Conservation (phyloP, 495 filamentous ascomycete species). For the Hypoxylon crocopeplum region DNA sequence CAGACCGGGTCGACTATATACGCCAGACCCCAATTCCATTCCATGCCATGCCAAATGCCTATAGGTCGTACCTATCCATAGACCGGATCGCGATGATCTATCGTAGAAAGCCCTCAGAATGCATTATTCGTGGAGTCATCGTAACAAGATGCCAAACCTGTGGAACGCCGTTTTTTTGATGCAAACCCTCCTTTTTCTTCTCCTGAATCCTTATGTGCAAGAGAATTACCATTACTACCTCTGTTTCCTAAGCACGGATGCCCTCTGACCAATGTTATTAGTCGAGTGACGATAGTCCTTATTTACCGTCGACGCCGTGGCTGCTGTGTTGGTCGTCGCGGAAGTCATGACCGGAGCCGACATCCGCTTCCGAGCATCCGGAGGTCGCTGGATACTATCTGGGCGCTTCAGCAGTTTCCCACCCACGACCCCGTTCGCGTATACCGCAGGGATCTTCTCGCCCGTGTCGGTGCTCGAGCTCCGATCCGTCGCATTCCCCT, state of each 20-base stretch:
- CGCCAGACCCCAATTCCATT: constrained; percentile 3
- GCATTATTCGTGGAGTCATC: too few species aligned
- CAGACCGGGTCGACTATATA: too few species aligned
- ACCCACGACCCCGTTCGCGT: background rate
- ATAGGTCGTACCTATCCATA: constrained; percentile 5
- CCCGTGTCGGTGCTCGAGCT: constrained; percentile 31
- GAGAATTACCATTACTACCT: background rate
- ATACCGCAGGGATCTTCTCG: constrained; percentile 24
- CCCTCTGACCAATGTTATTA: constrained; percentile 4
- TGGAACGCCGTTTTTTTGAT: constrained; percentile 20
- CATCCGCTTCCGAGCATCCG: background rate
- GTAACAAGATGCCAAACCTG: constrained; percentile 4
- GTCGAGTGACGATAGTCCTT: constrained; percentile 4
- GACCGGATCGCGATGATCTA: too few species aligned
- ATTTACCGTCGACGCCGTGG: background rate
- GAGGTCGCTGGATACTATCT: constrained; percentile 1
- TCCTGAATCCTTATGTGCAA: background rate
- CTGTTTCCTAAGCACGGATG: constrained; percentile 28
- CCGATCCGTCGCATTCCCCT: constrained; percentile 17
- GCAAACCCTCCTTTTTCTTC: constrained; percentile 12
- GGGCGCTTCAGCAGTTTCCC: constrained; percentile 19
- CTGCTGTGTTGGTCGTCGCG: background rate
- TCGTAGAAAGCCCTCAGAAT: too few species aligned
- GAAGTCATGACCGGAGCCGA: constrained; percentile 4
- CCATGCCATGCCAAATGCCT: constrained; percentile 7